A percentile compares a stretch with the other conserved stretches of the same genome.
Conservation (phyloP, 2,329 filamentous ascomycete species). For the Botrytis byssoidea region DNA sequence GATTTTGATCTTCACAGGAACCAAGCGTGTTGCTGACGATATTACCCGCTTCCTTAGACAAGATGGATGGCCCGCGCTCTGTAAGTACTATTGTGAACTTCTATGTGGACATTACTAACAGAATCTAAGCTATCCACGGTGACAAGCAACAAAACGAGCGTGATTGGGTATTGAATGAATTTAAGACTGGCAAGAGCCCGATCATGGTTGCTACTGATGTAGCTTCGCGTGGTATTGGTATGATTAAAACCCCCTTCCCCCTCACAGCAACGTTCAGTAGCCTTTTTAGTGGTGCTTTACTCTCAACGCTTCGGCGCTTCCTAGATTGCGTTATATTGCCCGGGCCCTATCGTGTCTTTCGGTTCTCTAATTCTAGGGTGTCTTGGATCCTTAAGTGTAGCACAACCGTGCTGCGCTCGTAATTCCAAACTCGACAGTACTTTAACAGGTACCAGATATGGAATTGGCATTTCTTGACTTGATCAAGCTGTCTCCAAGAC, state of each 20-base stretch:
- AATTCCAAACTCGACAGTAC: slow-evolving; percentile 70
- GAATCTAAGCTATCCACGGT: slow-evolving; percentile 83
- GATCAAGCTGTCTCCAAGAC: slow-evolving; percentile 76
- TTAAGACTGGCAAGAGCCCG: slow-evolving; percentile 98
- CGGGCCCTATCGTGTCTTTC: slow-evolving; percentile 80
- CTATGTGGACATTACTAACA: slow-evolving; percentile 49
- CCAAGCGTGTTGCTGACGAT: slow-evolving; percentile 94
- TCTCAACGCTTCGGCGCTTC: slow-evolving; percentile 85
- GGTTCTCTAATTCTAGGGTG: slow-evolving; percentile 76
- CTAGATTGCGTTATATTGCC: slow-evolving; percentile 88
- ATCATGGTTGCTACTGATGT: slow-evolving; percentile 99
- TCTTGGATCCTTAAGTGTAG: slow-evolving; percentile 81
- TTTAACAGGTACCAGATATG: slow-evolving; percentile 68
- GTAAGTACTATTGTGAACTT: slow-evolving; percentile 57
- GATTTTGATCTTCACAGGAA: slow-evolving; percentile 88
- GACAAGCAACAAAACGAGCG: slow-evolving; percentile 99
- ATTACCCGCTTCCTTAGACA: slow-evolving; percentile 97
- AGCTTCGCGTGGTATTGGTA: slow-evolving; percentile 99
- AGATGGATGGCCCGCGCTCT: slow-evolving; percentile 95
- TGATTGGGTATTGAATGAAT: slow-evolving; percentile 99
- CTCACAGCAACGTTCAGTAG: slow-evolving; percentile 57
- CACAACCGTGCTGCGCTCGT: slow-evolving; percentile 68
- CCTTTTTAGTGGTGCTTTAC: slow-evolving; percentile 73
- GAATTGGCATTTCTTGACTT: slow-evolving; percentile 77
- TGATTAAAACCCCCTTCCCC: slow-evolving; percentile 66